phyloP scores from a whole-genome alignment of 208 protist genomes.

The Herpetomonas muscarum region DNA sequence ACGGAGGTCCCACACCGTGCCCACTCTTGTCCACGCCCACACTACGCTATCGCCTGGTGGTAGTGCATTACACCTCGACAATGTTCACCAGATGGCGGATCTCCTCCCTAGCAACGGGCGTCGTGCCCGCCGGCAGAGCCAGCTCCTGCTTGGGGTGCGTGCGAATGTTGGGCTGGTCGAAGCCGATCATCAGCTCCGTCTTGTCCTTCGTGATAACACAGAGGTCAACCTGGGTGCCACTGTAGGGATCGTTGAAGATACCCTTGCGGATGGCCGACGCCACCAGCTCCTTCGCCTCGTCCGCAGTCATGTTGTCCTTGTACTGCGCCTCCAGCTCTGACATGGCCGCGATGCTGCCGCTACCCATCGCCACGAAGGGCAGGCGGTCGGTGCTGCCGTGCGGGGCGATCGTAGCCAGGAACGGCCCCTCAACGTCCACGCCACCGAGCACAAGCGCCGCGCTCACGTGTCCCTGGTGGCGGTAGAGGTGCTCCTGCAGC shows the following conservation, averaged over 20 bases:
- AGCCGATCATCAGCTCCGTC: slow-evolving; percentile 82
- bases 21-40: neutral
- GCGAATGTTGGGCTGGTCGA: slow-evolving; percentile 83
- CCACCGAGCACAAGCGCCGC: slow-evolving; percentile 99
- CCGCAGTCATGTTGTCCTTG: slow-evolving; percentile 90
- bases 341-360: slow-evolving; percentile 99
- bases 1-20: neutral
- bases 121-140: slow-evolving; percentile 72
- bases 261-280: slow-evolving; percentile 96
- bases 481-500: slow-evolving; percentile 97
- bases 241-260: slow-evolving; percentile 99
- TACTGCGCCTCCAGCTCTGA: slow-evolving; percentile 97
- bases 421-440: slow-evolving; percentile 96
- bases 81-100: slow-evolving; percentile 77
- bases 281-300: slow-evolving; percentile 98
- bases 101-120: slow-evolving; percentile 67
- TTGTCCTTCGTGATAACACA: slow-evolving; percentile 95
- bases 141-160: slow-evolving; percentile 75
- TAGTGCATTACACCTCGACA: slow-evolving; percentile 64
- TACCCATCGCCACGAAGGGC: slow-evolving; percentile 99
- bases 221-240: slow-evolving; percentile 99
- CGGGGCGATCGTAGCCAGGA: slow-evolving; percentile 97
- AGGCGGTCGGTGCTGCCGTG: slow-evolving; percentile 97
- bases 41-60: no score
- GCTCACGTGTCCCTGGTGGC: slow-evolving; percentile 98